phyloP scores from a whole-genome alignment of 2,329 filamentous ascomycete species.

The Blumeria graminis region DNA sequence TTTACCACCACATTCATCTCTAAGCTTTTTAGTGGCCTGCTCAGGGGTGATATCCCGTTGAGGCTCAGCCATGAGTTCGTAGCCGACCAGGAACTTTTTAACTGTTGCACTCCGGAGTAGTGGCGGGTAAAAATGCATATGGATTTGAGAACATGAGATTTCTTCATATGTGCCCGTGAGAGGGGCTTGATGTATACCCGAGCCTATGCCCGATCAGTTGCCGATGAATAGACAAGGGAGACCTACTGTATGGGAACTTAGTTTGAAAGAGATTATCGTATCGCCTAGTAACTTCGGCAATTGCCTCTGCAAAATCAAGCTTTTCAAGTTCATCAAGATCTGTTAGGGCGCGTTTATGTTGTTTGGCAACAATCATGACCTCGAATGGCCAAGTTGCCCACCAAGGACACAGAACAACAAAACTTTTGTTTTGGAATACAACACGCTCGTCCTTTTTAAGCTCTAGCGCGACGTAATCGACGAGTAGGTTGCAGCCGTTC shows the following conservation, averaged over 20 bases:
- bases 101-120: slow-evolving; percentile 80
- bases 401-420: slow-evolving; percentile 82
- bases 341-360: slow-evolving; percentile 62
- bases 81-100: slow-evolving; percentile 87
- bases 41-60: slow-evolving; percentile 95
- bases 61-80: slow-evolving; percentile 92
- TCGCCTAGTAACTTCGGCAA: slow-evolving; percentile 68
- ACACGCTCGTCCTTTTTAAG: slow-evolving; percentile 59
- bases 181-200: slow-evolving; percentile 88
- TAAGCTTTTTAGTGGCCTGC: slow-evolving; percentile 61
- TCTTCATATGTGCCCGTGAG: slow-evolving; percentile 62
- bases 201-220: slow-evolving; percentile 26
- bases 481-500: slow-evolving; percentile 49
- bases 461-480: slow-evolving; percentile 72
- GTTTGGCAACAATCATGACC: slow-evolving; percentile 66
- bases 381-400: slow-evolving; percentile 98
- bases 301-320: slow-evolving; percentile 50
- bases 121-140: slow-evolving; percentile 95
- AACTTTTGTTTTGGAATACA: slow-evolving; percentile 67
- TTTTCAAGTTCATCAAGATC: slow-evolving; percentile 55
- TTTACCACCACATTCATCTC: slow-evolving; percentile 46
- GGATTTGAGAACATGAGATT: slow-evolving; percentile 68
- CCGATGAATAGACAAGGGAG: neutral
- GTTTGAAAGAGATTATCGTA: slow-evolving; percentile 98
- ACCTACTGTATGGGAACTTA: slow-evolving; percentile 68